These are phyloP conservation scores for Baeospora myosura DNA, from an alignment of 1,284 basidiomycete genomes.

Conservation along the genomic window DNA sequence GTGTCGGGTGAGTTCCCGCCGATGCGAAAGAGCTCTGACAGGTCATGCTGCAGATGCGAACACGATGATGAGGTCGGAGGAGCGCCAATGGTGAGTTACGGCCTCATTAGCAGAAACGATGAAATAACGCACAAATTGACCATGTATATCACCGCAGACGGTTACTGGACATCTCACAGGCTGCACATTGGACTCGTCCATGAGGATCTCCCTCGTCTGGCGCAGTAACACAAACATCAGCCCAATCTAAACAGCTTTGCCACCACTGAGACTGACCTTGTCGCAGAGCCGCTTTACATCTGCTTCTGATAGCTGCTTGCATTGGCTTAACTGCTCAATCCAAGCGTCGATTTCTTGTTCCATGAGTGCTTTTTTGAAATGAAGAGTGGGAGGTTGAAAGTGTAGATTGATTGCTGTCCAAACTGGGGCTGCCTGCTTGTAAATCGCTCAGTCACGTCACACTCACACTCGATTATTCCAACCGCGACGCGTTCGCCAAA, in stretches of 20 bases:
- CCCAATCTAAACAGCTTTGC: conserved; percentile 12
- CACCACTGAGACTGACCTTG: conserved; percentile 81
- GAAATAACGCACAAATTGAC: conserved; percentile 87
- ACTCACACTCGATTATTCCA: too few species aligned
- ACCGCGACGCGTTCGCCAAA: conserved; percentile 26
- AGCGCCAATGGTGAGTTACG: conserved; percentile 18
- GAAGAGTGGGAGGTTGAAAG: conserved; percentile 1
- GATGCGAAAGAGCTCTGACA: conserved; percentile 98
- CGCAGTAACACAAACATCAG: conserved; percentile 17
- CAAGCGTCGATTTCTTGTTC: conserved; percentile 86
- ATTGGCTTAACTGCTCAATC: conserved; percentile 96
- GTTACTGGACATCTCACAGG: conserved; percentile 97
- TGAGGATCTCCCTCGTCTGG: conserved; percentile 93
- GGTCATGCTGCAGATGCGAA: conserved; percentile 74
- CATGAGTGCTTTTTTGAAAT: conserved; percentile 34
- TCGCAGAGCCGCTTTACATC: conserved; percentile 99
- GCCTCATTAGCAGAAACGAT: conserved; percentile 9
- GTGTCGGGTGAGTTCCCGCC: conserved; percentile 99
- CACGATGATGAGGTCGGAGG: too few species aligned
- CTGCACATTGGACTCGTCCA: conserved; percentile 97
- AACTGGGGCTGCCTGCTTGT: background rate
- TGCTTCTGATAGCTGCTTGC: conserved; percentile 93
- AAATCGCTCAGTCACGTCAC: too few species aligned
- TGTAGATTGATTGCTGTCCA: conserved; percentile 1
- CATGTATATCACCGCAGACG: conserved; percentile 97